Evolutionary conservation across 2,329 filamentous ascomycete genomes (phyloP).

Genomic region (Didymella sp.): DNA sequence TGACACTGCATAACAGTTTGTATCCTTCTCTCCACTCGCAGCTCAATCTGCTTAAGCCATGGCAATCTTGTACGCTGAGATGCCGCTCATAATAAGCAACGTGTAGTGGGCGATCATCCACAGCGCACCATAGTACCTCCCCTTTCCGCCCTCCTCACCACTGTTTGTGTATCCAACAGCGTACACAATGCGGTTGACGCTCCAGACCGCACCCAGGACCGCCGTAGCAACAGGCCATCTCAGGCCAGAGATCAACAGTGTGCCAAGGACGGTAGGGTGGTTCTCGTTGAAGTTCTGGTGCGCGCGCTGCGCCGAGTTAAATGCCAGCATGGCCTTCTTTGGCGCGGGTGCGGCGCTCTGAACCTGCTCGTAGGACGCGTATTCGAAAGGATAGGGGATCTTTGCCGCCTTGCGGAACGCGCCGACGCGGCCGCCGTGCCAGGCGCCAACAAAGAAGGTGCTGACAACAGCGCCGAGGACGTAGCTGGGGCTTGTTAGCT

Average conservation of each 20-base stretch:
- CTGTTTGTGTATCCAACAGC: constrained; percentile 55
- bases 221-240: constrained; percentile 59
- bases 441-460: constrained; percentile 61
- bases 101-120: constrained; percentile 45
- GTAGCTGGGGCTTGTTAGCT: constrained; percentile 53
- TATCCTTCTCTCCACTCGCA: neutral
- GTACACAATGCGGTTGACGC: constrained; percentile 59
- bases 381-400: constrained; percentile 65
- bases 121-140: constrained; percentile 50
- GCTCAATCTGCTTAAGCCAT: constrained; percentile 14
- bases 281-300: constrained; percentile 69
- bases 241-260: constrained; percentile 62
- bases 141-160: constrained; percentile 51
- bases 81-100: constrained; percentile 38
- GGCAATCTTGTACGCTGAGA: constrained; percentile 35
- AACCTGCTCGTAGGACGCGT: constrained; percentile 63
- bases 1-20: neutral
- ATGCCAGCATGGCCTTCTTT: constrained; percentile 54
- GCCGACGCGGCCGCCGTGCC: constrained; percentile 58
- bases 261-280: constrained; percentile 58
- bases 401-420: constrained; percentile 59
- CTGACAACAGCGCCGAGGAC: constrained; percentile 62
- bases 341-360: constrained; percentile 48
- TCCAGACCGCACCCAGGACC: constrained; percentile 59
- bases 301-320: constrained; percentile 53